These are phyloP conservation scores for Ambrosiella beaveri DNA, from an alignment of 2,329 filamentous ascomycete genomes.

Conservation along the genomic window DNA sequence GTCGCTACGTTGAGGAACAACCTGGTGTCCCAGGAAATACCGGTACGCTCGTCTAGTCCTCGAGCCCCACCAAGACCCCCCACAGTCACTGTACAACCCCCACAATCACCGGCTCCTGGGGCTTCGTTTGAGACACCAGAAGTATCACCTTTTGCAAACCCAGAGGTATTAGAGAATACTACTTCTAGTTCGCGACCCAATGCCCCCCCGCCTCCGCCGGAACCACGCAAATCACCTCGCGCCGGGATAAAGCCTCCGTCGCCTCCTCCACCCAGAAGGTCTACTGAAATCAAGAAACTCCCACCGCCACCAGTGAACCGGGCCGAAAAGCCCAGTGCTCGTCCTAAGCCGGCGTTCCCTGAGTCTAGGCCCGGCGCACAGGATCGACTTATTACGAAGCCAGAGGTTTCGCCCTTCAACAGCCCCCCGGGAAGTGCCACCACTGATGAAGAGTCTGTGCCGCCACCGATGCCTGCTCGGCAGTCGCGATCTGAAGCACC, in stretches of 20 bases:
- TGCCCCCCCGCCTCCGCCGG: slow-evolving; percentile 31
- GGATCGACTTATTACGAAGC: slow-evolving; percentile 16
- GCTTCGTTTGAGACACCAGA: not conserved
- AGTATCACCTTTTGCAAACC: slow-evolving; percentile 16
- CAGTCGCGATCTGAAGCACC: slow-evolving; percentile 5
- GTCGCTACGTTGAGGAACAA: not conserved
- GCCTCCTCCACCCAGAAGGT: slow-evolving; percentile 45
- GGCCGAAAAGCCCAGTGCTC: slow-evolving; percentile 44
- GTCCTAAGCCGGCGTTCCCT: slow-evolving; percentile 14
- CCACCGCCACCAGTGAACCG: slow-evolving; percentile 62
- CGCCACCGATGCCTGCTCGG: slow-evolving; percentile 18
- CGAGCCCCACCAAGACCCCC: slow-evolving; percentile 28
- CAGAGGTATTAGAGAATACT: slow-evolving; percentile 16
- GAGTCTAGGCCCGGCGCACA: slow-evolving; percentile 13
- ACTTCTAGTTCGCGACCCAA: slow-evolving; percentile 29
- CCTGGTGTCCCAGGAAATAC: slow-evolving; percentile 13
- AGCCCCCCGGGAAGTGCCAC: slow-evolving; percentile 60
- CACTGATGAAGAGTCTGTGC: slow-evolving; percentile 16
- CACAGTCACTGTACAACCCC: slow-evolving; percentile 51
- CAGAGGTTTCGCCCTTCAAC: slow-evolving; percentile 58
- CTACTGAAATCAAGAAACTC: slow-evolving; percentile 38
- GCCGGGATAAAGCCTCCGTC: slow-evolving; percentile 37
- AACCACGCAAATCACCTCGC: slow-evolving; percentile 31
- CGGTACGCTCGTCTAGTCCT: slow-evolving; percentile 10
- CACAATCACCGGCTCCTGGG: slow-evolving; percentile 41